phyloP scores from a whole-genome alignment of 1,284 basidiomycete genomes.

The Puccinia horiana region DNA sequence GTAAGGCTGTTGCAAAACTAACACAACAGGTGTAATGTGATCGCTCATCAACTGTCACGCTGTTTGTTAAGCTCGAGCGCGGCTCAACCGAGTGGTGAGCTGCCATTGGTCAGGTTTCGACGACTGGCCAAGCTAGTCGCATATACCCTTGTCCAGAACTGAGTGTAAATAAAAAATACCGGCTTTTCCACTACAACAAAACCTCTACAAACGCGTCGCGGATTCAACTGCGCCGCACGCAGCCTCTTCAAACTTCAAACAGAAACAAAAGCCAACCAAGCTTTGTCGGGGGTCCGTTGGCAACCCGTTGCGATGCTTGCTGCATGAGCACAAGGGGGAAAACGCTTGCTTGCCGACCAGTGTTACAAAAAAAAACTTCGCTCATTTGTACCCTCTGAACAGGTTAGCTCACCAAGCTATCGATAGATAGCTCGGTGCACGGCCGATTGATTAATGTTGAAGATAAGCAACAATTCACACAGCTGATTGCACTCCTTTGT shows the following conservation, averaged over 20 bases:
- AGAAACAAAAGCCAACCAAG: not conserved
- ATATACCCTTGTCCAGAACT: not conserved
- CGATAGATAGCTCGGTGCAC: too few relatives aligned
- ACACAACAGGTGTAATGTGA: not conserved
- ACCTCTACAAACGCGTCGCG: not conserved
- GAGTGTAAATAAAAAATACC: not conserved
- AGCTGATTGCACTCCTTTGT: too few relatives aligned
- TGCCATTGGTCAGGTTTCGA: constrained; percentile 28
- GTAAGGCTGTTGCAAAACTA: not conserved
- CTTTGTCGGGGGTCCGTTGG: too few relatives aligned
- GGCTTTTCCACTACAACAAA: not conserved
- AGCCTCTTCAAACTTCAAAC: not conserved
- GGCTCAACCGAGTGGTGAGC: constrained; percentile 16
- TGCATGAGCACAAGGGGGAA: too few relatives aligned
- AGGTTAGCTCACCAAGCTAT: too few relatives aligned
- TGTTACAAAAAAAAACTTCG: too few relatives aligned
- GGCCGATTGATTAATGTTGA: too few relatives aligned
- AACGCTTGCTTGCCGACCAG: too few relatives aligned
- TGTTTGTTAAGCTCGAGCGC: not conserved
- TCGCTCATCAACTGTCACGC: constrained; percentile 16
- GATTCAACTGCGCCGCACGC: not conserved
- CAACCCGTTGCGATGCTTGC: not conserved
- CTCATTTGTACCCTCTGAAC: too few relatives aligned
- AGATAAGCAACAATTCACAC: too few relatives aligned
- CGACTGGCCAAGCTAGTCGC: not conserved